These are phyloP conservation scores for Prasinococcaceae sp. DNA, from an alignment of 139 green algal species.

Conservation along the genomic window DNA sequence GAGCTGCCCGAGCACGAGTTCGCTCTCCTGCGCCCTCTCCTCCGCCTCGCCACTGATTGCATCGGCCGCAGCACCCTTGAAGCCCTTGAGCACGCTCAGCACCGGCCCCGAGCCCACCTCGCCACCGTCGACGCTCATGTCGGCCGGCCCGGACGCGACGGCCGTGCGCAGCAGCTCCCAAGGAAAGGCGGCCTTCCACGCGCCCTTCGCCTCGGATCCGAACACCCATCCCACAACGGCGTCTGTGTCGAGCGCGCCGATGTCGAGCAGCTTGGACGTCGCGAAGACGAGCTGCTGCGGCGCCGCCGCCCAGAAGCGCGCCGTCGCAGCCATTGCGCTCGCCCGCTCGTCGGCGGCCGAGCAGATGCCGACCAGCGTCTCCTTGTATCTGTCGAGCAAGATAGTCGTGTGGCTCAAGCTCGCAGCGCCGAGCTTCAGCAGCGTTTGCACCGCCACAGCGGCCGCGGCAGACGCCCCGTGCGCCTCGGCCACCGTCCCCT, in stretches of 20 bases:
- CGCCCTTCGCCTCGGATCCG: no score
- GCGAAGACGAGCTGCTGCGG: background rate
- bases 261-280: background rate
- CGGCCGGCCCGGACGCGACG: no score
- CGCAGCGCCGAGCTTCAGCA: slow-evolving; percentile 3
- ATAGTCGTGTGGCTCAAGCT: slow-evolving; percentile 8
- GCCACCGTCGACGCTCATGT: no score
- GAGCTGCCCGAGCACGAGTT: no score
- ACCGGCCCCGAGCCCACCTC: no score
- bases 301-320: background rate
- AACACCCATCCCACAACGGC: slow-evolving; percentile 1
- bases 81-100: no score
- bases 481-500: background rate
- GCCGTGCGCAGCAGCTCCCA: no score
- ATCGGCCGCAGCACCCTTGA: no score
- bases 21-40: no score
- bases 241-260: background rate
- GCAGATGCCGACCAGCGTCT: background rate
- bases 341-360: background rate
- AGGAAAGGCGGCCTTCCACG: no score
- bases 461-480: background rate
- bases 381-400: slow-evolving; percentile 4
- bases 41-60: no score
- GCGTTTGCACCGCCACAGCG: background rate
- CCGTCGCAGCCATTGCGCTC: background rate